phyloP scores from a whole-genome alignment of 768 basidiomycete genomes.

The Boletus barrowsii region DNA sequence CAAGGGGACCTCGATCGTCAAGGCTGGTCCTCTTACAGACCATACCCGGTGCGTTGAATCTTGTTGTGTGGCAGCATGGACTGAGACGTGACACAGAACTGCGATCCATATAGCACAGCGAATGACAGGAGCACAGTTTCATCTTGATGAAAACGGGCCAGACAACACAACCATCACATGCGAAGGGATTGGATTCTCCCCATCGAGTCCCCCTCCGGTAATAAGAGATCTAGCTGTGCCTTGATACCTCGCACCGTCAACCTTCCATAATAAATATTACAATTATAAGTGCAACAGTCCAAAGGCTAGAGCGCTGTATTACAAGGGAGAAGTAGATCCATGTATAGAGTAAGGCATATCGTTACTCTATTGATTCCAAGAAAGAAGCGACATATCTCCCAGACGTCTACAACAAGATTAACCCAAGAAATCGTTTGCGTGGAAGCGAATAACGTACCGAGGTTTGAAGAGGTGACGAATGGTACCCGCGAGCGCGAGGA shows the following conservation, averaged over 20 bases:
- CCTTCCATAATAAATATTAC: conserved; percentile 18
- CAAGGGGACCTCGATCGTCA: conserved; percentile 56
- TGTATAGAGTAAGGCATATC: conserved; percentile 18
- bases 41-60: conserved; percentile 57
- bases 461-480: conserved; percentile 91
- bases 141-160: conserved; percentile 41
- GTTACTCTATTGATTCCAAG: conserved; percentile 63
- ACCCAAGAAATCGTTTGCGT: neutral
- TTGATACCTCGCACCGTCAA: conserved; percentile 1
- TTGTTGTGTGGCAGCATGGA: neutral
- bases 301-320: conserved; percentile 16
- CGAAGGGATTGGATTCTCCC: conserved; percentile 59
- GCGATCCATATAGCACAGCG: conserved; percentile 74
- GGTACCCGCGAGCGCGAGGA: conserved; percentile 86
- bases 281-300: conserved; percentile 18
- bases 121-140: conserved; percentile 65
- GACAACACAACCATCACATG: conserved; percentile 52
- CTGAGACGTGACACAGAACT: conserved; percentile 35
- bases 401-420: conserved; percentile 51
- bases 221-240: neutral
- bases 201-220: conserved; percentile 7
- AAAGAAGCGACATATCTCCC: conserved; percentile 83
- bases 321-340: conserved; percentile 18
- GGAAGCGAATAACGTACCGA: conserved; percentile 47
- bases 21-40: conserved; percentile 54